Evolutionary conservation across 768 basidiomycete genomes (phyloP), one percentile per base, ranked within the genome.

Genomic region (Infundibulicybe gibba): DNA sequence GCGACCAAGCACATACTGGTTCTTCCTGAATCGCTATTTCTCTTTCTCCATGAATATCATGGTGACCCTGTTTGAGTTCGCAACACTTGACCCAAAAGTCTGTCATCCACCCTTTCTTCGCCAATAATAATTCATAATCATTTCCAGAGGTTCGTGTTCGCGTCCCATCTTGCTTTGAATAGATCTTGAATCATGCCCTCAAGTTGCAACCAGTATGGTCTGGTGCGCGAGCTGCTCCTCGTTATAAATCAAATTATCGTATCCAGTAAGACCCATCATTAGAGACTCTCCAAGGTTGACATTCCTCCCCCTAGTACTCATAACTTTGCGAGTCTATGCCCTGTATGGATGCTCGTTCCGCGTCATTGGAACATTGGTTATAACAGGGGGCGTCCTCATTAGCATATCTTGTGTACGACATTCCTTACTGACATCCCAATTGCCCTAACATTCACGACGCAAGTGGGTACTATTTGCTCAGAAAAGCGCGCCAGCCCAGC

Each of bases 21-120:
- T 80, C 57, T 70, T 75, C 41, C 39, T 75, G 30, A 77, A 77
- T 49, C 73, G 79, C 5, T 81, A 81, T 45, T 51, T 74, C 25
- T 64, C 72, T 2, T 63, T 76, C 43, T 57, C 74, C 34, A 71
- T 68, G 25, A 69, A 68, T 41, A 54, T 70, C 14, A 54, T 50
- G 6, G 61, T 66, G 14, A 52, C 58, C 2, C 46, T 63, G 13
- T 52, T 69, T 31, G 61, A 52, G 3, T 67, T 68, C 49, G 52
- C 57, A 39, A 56, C 61, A 12, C 40, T 68, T 20, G 43, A 54
- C 5, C 6, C 49, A 8, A 25, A 56, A 15, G 65, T 67, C 37
- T 15, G 64, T 51, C n/a, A n/a, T n/a, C n/a, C n/a, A n/a, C 12
- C 30, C 9, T 21, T 12, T 30, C 16, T 40, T 19, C 14, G 1